Evolutionary conservation across 1,284 basidiomycete species (phyloP).

Genomic region (Tilletia walkeri): DNA sequence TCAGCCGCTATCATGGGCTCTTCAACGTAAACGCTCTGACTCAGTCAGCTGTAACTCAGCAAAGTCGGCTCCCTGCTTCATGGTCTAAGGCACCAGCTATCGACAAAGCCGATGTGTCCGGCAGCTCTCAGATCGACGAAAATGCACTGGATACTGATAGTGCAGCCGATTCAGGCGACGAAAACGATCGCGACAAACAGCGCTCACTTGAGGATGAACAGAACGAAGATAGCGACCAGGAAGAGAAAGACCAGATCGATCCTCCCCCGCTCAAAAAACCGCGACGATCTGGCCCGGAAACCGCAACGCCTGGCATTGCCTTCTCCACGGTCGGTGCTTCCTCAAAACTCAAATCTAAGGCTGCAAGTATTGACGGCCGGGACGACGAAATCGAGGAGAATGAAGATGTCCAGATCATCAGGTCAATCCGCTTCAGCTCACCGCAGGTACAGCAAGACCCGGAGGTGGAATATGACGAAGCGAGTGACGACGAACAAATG

Average conservation of each 20-base stretch:
- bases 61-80: slow-evolving; percentile 1
- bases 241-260: neutral
- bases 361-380: too few relatives aligned
- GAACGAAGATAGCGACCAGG: slow-evolving; percentile 33
- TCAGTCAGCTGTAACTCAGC: neutral
- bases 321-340: too few relatives aligned
- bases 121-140: neutral
- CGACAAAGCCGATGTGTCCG: too few relatives aligned
- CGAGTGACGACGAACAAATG: slow-evolving; percentile 15
- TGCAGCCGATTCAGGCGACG: slow-evolving; percentile 25
- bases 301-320: too few relatives aligned
- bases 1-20: neutral
- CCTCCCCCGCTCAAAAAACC: too few relatives aligned
- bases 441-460: slow-evolving; percentile 29
- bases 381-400: neutral
- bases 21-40: neutral
- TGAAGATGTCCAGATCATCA: neutral
- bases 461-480: slow-evolving; percentile 32
- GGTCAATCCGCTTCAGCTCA: neutral
- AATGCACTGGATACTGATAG: slow-evolving; percentile 57
- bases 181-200: slow-evolving; percentile 18
- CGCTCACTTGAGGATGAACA: slow-evolving; percentile 17
- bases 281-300: too few relatives aligned
- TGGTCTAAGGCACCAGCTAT: neutral
- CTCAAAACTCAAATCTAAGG: too few relatives aligned